Conservation (phyloP, 805 yeast species). For the Wickerhamiella lipophila region DNA sequence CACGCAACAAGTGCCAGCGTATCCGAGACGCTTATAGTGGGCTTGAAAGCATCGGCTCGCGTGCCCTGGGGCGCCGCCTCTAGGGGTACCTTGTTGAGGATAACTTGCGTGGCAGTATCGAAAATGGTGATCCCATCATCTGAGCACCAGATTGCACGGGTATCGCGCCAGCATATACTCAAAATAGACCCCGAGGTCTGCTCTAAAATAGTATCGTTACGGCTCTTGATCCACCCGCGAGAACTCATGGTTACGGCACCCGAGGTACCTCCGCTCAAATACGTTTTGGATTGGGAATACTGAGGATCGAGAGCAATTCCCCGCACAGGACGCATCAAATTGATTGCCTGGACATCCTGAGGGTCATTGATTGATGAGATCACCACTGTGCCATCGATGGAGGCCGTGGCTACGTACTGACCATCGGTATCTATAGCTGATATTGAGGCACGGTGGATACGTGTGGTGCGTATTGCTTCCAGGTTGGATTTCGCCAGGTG, state of each 20-base stretch:
- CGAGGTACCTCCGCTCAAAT: slow-evolving; percentile 80
- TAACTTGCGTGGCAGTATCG: slow-evolving; percentile 40
- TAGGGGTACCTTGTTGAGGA: slow-evolving; percentile 38
- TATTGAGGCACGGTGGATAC: slow-evolving; percentile 78
- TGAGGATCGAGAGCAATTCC: slow-evolving; percentile 69
- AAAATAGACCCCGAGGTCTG: slow-evolving; percentile 38
- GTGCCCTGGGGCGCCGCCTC: slow-evolving; percentile 33
- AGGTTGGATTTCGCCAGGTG: slow-evolving; percentile 54
- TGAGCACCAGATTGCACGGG: slow-evolving; percentile 70
- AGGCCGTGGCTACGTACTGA: slow-evolving; percentile 64
- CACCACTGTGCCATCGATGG: slow-evolving; percentile 88
- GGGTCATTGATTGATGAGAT: slow-evolving; percentile 56
- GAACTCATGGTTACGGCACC: slow-evolving; percentile 68
- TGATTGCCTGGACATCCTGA: slow-evolving; percentile 56
- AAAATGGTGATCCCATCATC: slow-evolving; percentile 65
- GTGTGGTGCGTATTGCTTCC: slow-evolving; percentile 52
- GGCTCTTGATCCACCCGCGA: slow-evolving; percentile 75
- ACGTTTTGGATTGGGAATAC: slow-evolving; percentile 48
- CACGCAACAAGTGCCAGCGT: slow-evolving; percentile 44
- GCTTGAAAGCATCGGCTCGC: background rate
- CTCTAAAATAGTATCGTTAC: slow-evolving; percentile 54
- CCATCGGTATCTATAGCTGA: slow-evolving; percentile 56
- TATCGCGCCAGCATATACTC: slow-evolving; percentile 42
- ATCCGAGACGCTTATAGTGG: background rate
- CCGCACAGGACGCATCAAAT: slow-evolving; percentile 78